Conservation (phyloP, 2,329 filamentous ascomycete genomes). For the Aspergillus sp. region DNA sequence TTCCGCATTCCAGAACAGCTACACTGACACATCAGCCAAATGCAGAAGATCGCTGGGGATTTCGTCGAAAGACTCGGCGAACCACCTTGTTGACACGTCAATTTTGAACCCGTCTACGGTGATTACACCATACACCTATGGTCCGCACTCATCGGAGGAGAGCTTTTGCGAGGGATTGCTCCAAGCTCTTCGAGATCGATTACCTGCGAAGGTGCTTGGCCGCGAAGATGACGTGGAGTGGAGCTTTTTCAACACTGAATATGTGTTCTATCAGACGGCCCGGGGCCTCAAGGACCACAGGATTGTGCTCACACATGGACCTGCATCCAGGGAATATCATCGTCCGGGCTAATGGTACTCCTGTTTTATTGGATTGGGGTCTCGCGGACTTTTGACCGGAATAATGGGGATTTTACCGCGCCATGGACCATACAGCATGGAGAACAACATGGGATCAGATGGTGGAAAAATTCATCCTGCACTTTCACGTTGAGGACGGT, state of each 20-base stretch:
- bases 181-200: conserved; percentile 9
- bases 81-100: conserved; percentile 9
- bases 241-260: conserved; percentile 8
- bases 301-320: conserved; percentile 19
- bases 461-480: conserved; percentile 15
- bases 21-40: conserved; percentile 8
- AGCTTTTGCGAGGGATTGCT: conserved; percentile 9
- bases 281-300: conserved; percentile 9
- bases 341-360: conserved; percentile 12
- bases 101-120: conserved; percentile 9
- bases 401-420: conserved; percentile 17
- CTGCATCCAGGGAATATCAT: conserved; percentile 20
- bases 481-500: conserved; percentile 12
- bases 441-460: conserved; percentile 11
- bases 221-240: conserved; percentile 7
- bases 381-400: conserved; percentile 19
- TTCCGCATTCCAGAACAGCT: conserved; percentile 3
- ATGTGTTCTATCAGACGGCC: conserved; percentile 11
- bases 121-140: conserved; percentile 8
- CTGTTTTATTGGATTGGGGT: conserved; percentile 20
- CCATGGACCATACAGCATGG: conserved; percentile 5
- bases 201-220: conserved; percentile 3
- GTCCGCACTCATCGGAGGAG: conserved; percentile 8
- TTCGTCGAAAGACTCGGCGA: conserved; percentile 6
- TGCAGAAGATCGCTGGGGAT: conserved; percentile 7